Conservation (phyloP, 2,329 filamentous ascomycete genomes). For the Colletotrichum sp. region DNA sequence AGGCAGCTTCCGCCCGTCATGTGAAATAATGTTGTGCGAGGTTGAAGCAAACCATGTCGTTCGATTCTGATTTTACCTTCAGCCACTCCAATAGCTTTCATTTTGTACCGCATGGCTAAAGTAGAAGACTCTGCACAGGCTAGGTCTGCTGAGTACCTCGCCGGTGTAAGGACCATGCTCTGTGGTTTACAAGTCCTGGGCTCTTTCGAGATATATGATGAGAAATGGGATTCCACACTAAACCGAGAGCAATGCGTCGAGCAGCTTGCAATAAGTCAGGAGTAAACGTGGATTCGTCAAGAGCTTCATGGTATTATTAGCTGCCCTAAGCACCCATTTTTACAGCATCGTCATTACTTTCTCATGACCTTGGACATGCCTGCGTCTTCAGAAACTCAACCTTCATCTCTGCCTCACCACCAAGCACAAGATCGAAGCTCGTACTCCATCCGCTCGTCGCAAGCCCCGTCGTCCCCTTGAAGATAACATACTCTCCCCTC, state of each 20-base stretch:
- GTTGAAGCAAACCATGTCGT: not conserved
- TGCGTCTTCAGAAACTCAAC: slow-evolving; percentile 20
- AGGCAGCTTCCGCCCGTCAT: not conserved
- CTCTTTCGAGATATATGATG: not conserved
- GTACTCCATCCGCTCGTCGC: slow-evolving; percentile 20
- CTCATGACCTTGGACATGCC: slow-evolving; percentile 2
- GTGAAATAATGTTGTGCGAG: not conserved
- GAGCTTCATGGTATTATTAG: not conserved
- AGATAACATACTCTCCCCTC: not conserved
- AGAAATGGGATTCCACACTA: not conserved
- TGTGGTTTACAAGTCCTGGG: not conserved
- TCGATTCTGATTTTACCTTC: not conserved
- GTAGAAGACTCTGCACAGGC: not conserved
- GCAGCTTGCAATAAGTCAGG: not conserved
- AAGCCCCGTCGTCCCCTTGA: slow-evolving; percentile 6
- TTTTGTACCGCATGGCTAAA: not conserved
- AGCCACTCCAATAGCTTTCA: not conserved
- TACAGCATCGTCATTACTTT: not conserved
- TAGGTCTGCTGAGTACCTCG: not conserved
- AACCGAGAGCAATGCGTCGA: not conserved
- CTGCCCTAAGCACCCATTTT: not conserved
- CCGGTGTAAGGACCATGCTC: not conserved
- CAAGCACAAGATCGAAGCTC: slow-evolving; percentile 18
- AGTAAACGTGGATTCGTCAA: not conserved
- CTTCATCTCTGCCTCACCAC: not conserved